phyloP scores from a whole-genome alignment of 1,139 yeast genomes.

The Zygoascus hellenicus region DNA sequence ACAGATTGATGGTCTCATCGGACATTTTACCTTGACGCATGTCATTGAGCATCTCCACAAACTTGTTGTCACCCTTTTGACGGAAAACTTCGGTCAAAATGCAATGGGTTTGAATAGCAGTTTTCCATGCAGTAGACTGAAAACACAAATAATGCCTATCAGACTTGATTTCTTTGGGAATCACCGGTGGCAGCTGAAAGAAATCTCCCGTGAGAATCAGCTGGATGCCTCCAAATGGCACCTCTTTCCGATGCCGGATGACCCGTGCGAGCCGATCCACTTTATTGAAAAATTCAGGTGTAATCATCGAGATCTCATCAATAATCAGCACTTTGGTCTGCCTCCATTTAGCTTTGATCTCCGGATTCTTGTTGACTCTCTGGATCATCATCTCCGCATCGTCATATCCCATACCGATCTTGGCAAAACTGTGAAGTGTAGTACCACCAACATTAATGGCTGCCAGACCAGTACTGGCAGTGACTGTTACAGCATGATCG shows the following conservation, averaged over 20 bases:
- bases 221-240: slow-evolving; percentile 74
- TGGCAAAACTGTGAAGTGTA: slow-evolving; percentile 72
- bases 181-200: slow-evolving; percentile 83
- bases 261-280: slow-evolving; percentile 54
- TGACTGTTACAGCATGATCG: slow-evolving; percentile 56
- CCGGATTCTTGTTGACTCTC: slow-evolving; percentile 38
- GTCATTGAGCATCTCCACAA: slow-evolving; percentile 69
- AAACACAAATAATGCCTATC: slow-evolving; percentile 52
- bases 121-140: slow-evolving; percentile 70
- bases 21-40: slow-evolving; percentile 61
- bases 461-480: slow-evolving; percentile 91
- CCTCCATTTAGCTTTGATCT: slow-evolving; percentile 49
- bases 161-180: slow-evolving; percentile 4
- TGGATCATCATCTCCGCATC: slow-evolving; percentile 40
- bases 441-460: slow-evolving; percentile 83
- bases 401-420: slow-evolving; percentile 67
- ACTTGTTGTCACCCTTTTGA: slow-evolving; percentile 73
- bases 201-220: slow-evolving; percentile 76
- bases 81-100: slow-evolving; percentile 77
- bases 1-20: slow-evolving; percentile 41
- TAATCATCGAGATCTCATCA: slow-evolving; percentile 83
- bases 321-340: slow-evolving; percentile 57
- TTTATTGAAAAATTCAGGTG: slow-evolving; percentile 59
- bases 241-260: slow-evolving; percentile 27
- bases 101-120: slow-evolving; percentile 54